A percentile compares a stretch with the other conserved stretches of the same genome.
Conservation (phyloP, 2,329 filamentous ascomycete genomes). For the Zymoseptoria tritici region DNA sequence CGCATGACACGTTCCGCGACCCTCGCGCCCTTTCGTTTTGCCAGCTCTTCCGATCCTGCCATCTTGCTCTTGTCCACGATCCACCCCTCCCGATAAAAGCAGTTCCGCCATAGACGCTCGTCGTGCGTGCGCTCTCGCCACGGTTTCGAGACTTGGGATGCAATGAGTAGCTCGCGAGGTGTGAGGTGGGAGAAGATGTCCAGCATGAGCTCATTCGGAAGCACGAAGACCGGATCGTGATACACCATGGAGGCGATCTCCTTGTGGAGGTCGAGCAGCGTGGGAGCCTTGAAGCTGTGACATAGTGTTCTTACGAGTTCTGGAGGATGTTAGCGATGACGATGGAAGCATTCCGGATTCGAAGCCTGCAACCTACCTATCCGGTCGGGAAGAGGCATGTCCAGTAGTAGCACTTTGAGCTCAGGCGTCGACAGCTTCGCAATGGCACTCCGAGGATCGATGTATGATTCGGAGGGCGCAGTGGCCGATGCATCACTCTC, state of each 20-base stretch:
- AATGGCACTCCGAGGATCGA: neutral
- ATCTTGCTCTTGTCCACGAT: constrained; percentile 25
- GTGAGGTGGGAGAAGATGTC: constrained; percentile 84
- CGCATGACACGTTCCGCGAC: constrained; percentile 35
- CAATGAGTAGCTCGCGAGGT: constrained; percentile 68
- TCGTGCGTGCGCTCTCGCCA: constrained; percentile 81
- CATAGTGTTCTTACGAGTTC: constrained; percentile 4
- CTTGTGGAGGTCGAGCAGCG: constrained; percentile 12
- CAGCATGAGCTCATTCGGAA: constrained; percentile 85
- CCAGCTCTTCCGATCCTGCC: constrained; percentile 15
- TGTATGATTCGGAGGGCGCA: neutral
- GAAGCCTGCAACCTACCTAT: neutral
- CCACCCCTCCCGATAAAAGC: constrained; percentile 86
- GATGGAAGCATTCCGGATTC: neutral
- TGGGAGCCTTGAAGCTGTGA: constrained; percentile 11
- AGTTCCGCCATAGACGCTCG: constrained; percentile 73
- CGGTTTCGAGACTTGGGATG: constrained; percentile 67
- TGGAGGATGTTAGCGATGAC: neutral
- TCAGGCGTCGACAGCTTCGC: neutral
- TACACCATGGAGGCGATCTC: constrained; percentile 58
- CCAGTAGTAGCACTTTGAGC: neutral
- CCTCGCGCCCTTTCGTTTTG: constrained; percentile 9
- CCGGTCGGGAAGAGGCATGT: neutral
- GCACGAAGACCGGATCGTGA: constrained; percentile 79
- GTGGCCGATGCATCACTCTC: constrained; percentile 29